Evolutionary conservation across 352 stramenopile species (phyloP).

Genomic region (Globisporangium spiculum): DNA sequence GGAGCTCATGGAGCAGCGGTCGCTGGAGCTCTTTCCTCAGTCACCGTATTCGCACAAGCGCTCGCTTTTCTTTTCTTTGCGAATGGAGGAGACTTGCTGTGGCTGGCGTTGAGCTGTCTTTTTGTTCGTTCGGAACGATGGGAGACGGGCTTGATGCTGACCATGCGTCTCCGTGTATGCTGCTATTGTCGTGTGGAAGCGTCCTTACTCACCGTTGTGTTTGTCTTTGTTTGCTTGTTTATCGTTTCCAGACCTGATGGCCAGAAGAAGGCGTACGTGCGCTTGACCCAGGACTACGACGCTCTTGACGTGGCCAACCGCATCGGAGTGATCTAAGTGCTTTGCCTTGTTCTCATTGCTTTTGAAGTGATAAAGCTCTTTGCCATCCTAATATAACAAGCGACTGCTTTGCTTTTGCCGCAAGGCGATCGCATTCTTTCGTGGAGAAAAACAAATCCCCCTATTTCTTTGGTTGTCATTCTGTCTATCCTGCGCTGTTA

Average conservation of each 20-base stretch:
- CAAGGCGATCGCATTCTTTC: slow-evolving; percentile 14
- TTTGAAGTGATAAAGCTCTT: slow-evolving; percentile 42
- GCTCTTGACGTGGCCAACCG: slow-evolving; percentile 99
- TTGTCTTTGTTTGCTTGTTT: slow-evolving; percentile 23
- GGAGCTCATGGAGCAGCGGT: slow-evolving; percentile 7
- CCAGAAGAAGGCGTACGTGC: slow-evolving; percentile 99
- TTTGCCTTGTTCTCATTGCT: slow-evolving; percentile 24
- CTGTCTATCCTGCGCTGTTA: neutral
- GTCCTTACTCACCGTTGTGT: slow-evolving; percentile 26
- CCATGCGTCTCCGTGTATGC: slow-evolving; percentile 5
- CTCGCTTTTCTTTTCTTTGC: slow-evolving; percentile 13
- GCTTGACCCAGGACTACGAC: slow-evolving; percentile 98
- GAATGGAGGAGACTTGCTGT: neutral
- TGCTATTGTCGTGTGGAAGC: slow-evolving; percentile 12
- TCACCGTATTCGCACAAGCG: slow-evolving; percentile 6
- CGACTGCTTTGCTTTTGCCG: slow-evolving; percentile 13
- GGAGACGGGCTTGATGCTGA: neutral
- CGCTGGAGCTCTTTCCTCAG: slow-evolving; percentile 11
- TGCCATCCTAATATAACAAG: slow-evolving; percentile 61
- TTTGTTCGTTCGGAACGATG: neutral
- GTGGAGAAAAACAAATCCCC: slow-evolving; percentile 9
- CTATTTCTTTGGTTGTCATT: neutral
- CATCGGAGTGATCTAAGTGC: slow-evolving; percentile 99
- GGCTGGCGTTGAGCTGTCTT: neutral
- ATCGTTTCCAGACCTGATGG: slow-evolving; percentile 92